phyloP scores from a whole-genome alignment of 257 asterid genomes.

The Mentha longifolia region DNA sequence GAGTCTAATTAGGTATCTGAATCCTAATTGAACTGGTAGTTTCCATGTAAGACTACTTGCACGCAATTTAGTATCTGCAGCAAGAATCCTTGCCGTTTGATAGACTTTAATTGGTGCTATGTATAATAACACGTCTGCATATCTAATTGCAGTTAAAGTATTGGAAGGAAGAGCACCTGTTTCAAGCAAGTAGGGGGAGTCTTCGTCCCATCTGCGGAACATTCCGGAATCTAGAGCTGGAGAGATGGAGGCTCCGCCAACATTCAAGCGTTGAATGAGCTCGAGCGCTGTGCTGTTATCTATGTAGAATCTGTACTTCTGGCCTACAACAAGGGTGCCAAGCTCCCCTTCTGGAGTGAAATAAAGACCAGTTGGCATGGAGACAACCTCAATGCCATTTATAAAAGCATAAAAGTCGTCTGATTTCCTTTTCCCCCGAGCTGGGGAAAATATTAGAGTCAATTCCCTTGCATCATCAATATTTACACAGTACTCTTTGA shows the following conservation, averaged over 20 bases:
- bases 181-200: slow-evolving; percentile 45
- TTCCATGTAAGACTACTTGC: slow-evolving; percentile 49
- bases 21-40: slow-evolving; percentile 63
- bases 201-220: slow-evolving; percentile 65
- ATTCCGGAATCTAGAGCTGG: slow-evolving; percentile 57
- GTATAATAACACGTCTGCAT: slow-evolving; percentile 28
- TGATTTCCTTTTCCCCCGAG: slow-evolving; percentile 27
- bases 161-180: slow-evolving; percentile 40
- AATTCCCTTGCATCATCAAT: slow-evolving; percentile 31
- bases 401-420: slow-evolving; percentile 47
- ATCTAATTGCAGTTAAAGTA: slow-evolving; percentile 33
- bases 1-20: slow-evolving; percentile 67
- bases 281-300: slow-evolving; percentile 69
- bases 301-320: slow-evolving; percentile 52
- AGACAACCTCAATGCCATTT: slow-evolving; percentile 52
- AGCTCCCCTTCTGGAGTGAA: slow-evolving; percentile 47
- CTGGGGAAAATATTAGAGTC: slow-evolving; percentile 44
- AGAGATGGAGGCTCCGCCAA: slow-evolving; percentile 58
- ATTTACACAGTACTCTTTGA: slow-evolving; percentile 50
- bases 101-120: slow-evolving; percentile 50
- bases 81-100: slow-evolving; percentile 50
- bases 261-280: slow-evolving; percentile 59
- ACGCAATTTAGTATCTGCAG: slow-evolving; percentile 25
- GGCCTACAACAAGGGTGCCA: slow-evolving; percentile 50
- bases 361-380: slow-evolving; percentile 59